These are phyloP conservation scores for Xenoacremonium recifei DNA, from an alignment of 2,329 filamentous ascomycete species.

Conservation along the genomic window DNA sequence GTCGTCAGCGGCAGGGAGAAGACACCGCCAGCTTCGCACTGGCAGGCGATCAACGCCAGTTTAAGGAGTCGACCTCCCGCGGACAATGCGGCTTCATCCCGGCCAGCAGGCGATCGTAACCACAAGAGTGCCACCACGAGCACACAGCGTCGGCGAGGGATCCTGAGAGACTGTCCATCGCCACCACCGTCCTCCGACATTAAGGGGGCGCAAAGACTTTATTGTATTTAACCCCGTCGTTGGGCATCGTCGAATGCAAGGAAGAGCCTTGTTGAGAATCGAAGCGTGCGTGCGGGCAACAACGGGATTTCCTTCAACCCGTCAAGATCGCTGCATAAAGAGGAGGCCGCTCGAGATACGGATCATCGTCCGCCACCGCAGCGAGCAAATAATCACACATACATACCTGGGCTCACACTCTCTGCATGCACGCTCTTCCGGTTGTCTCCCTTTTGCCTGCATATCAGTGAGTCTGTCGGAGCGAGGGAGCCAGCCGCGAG, in stretches of 20 bases:
- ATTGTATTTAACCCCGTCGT: slow-evolving; percentile 11
- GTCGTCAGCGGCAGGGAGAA: neutral
- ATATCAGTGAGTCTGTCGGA: no score
- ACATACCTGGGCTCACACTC: no score
- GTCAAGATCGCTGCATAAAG: no score
- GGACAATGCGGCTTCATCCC: slow-evolving; percentile 15
- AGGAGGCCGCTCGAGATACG: no score
- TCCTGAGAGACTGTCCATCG: slow-evolving; percentile 4
- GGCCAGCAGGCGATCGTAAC: slow-evolving; percentile 25
- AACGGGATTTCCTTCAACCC: no score
- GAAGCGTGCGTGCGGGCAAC: no score
- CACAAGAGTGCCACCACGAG: slow-evolving; percentile 6
- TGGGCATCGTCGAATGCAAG: slow-evolving; percentile 27
- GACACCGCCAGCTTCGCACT: slow-evolving; percentile 6
- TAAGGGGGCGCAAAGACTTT: slow-evolving; percentile 12
- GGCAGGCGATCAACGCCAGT: slow-evolving; percentile 15
- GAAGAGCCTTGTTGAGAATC: slow-evolving; percentile 30
- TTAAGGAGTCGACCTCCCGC: slow-evolving; percentile 5
- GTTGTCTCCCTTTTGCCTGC: no score
- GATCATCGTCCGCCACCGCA: no score
- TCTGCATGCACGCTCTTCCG: no score
- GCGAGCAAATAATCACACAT: no score
- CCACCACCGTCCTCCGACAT: slow-evolving; percentile 15
- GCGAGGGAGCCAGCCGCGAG: neutral
- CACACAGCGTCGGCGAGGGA: slow-evolving; percentile 3